These are phyloP conservation scores for Backusella circina DNA, from an alignment of 192 early-diverging fungal species.

Conservation along the genomic window DNA sequence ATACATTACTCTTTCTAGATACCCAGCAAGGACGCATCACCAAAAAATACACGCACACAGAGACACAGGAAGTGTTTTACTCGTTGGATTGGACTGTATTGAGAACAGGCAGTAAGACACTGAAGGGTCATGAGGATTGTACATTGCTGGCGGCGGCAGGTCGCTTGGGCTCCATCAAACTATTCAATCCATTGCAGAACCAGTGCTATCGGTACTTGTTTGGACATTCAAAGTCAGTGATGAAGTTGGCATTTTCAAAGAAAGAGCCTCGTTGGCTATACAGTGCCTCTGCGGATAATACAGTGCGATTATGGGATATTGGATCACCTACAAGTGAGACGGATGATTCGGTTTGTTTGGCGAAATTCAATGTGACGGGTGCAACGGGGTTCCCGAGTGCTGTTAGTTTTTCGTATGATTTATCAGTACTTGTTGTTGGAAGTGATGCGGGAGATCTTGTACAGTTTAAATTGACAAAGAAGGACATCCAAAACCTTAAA, in stretches of 20 bases:
- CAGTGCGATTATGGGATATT: slow-evolving; percentile 50
- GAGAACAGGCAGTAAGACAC: background rate
- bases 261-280: slow-evolving; percentile 42
- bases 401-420: slow-evolving; percentile 2
- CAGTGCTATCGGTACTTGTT: slow-evolving; percentile 45
- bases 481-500: background rate
- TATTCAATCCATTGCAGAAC: slow-evolving; percentile 40
- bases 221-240: slow-evolving; percentile 37
- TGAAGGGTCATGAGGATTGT: background rate
- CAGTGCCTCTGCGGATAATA: slow-evolving; percentile 37
- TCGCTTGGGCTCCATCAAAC: slow-evolving; percentile 45
- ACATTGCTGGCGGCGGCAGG: slow-evolving; percentile 42
- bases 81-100: slow-evolving; percentile 47
- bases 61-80: slow-evolving; percentile 43
- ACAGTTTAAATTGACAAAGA: background rate
- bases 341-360: slow-evolving; percentile 30
- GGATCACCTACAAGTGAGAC: slow-evolving; percentile 30
- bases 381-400: background rate
- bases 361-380: slow-evolving; percentile 10
- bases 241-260: slow-evolving; percentile 39
- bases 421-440: slow-evolving; percentile 19
- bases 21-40: slow-evolving; percentile 33
- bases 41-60: slow-evolving; percentile 47
- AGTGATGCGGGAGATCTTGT: slow-evolving; percentile 20
- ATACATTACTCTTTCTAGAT: slow-evolving; percentile 44